These are phyloP conservation scores for Suhomyces choctaworum DNA, from an alignment of 1,139 yeast genomes.

Conservation along the genomic window DNA sequence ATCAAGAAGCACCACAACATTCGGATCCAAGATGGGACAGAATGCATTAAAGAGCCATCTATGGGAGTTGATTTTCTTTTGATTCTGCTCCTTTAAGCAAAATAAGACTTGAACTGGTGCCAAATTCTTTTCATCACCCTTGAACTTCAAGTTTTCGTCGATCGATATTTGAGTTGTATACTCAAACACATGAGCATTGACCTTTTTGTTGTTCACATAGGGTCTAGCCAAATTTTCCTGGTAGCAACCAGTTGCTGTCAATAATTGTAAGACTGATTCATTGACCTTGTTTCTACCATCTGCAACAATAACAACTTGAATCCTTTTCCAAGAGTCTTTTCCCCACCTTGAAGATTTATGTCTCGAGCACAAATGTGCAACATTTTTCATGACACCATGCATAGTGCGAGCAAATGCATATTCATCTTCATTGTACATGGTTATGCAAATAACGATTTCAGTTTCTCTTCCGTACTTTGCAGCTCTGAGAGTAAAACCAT, in stretches of 20 bases:
- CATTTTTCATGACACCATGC: conserved; percentile 90
- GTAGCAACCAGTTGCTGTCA: conserved; percentile 92
- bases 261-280: conserved; percentile 76
- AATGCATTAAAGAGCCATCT: conserved; percentile 94
- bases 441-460: conserved; percentile 83
- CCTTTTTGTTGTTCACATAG: conserved; percentile 84
- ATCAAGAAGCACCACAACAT: conserved; percentile 79
- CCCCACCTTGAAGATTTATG: conserved; percentile 89
- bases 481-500: conserved; percentile 84
- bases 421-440: conserved; percentile 97
- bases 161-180: conserved; percentile 88
- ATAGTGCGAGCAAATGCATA: conserved; percentile 83
- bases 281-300: conserved; percentile 91
- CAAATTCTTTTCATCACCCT: conserved; percentile 73
- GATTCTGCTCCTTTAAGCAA: conserved; percentile 85
- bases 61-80: conserved; percentile 90
- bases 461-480: conserved; percentile 85
- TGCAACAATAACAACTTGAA: conserved; percentile 84
- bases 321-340: conserved; percentile 91
- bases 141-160: conserved; percentile 81
- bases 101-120: conserved; percentile 92
- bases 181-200: conserved; percentile 90
- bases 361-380: conserved; percentile 82
- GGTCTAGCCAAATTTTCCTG: conserved; percentile 97
- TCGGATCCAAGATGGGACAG: conserved; percentile 87